These are phyloP conservation scores for Entoloma clypeatum DNA, from an alignment of 1,284 basidiomycete genomes.

Conservation along the genomic window DNA sequence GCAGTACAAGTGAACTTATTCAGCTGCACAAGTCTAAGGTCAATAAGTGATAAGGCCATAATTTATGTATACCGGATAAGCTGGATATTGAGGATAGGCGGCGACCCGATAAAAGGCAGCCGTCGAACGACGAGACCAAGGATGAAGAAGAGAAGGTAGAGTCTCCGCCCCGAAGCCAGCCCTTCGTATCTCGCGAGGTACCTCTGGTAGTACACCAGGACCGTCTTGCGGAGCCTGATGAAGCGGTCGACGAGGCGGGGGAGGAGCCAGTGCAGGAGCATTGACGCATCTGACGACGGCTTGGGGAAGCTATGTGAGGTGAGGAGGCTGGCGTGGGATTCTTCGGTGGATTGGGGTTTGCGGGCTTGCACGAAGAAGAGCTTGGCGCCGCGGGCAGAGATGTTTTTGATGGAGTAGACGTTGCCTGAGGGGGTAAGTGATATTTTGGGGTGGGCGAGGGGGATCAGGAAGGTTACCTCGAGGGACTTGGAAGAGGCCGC, in stretches of 20 bases:
- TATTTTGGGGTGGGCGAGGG: neutral
- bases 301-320: conserved; percentile 5
- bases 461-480: conserved; percentile 54
- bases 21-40: neutral
- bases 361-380: conserved; percentile 94
- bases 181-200: too few species aligned
- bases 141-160: conserved; percentile 21
- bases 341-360: conserved; percentile 37
- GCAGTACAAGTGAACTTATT: neutral
- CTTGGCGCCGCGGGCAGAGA: conserved; percentile 73
- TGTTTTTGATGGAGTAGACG: conserved; percentile 86
- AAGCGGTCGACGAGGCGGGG: conserved; percentile 13
- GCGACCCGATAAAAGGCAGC: conserved; percentile 22
- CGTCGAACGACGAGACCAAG: conserved; percentile 21
- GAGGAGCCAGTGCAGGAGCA: conserved; percentile 20
- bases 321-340: conserved; percentile 9
- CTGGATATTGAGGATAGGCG: conserved; percentile 22
- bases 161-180: conserved; percentile 15
- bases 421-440: conserved; percentile 57
- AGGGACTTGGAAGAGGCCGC: conserved; percentile 89
- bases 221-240: conserved; percentile 11
- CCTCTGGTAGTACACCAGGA: conserved; percentile 17
- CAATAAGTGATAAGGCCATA: neutral
- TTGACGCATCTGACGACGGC: conserved; percentile 16
- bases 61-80: conserved; percentile 17